Evolutionary conservation across 2,329 filamentous ascomycete species (phyloP).

Genomic region (Aspergillus fischeri): DNA sequence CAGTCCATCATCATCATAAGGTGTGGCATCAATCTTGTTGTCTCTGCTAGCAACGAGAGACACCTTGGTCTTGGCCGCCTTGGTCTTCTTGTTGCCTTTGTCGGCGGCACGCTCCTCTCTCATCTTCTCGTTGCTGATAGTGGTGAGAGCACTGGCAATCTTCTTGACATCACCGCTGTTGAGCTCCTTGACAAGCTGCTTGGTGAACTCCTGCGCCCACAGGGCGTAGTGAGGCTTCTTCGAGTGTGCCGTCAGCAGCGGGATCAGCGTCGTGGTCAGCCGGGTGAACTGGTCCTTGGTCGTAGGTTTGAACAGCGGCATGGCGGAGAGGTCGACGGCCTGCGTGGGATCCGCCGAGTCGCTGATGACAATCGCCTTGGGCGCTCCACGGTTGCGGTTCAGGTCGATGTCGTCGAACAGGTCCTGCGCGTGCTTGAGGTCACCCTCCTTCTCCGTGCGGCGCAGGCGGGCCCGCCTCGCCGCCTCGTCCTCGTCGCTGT

Average conservation of each 20-base stretch:
- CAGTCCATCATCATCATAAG: constrained; percentile 84
- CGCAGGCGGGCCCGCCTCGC: constrained; percentile 69
- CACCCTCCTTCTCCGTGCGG: constrained; percentile 77
- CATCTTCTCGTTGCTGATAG: constrained; percentile 94
- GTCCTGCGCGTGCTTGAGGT: constrained; percentile 85
- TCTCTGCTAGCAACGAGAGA: constrained; percentile 64
- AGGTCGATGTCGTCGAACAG: constrained; percentile 76
- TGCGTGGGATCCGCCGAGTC: constrained; percentile 70
- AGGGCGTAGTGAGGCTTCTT: constrained; percentile 89
- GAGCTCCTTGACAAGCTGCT: constrained; percentile 81
- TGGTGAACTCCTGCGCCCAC: constrained; percentile 87
- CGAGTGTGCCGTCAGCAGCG: constrained; percentile 67
- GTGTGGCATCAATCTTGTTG: constrained; percentile 62
- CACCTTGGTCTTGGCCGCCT: constrained; percentile 94
- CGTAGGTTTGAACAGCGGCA: constrained; percentile 83
- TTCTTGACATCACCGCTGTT: constrained; percentile 96
- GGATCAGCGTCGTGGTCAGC: constrained; percentile 72
- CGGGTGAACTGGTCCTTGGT: constrained; percentile 83
- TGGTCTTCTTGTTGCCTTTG: constrained; percentile 93
- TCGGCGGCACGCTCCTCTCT: constrained; percentile 95
- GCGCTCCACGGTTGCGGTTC: constrained; percentile 61
- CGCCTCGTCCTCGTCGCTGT: constrained; percentile 68
- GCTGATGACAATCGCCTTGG: constrained; percentile 60
- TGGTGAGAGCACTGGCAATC: constrained; percentile 80
- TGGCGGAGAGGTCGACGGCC: constrained; percentile 72